Evolutionary conservation across 73 alveolate species (phyloP).

Genomic region (Strombidium stylifer): DNA sequence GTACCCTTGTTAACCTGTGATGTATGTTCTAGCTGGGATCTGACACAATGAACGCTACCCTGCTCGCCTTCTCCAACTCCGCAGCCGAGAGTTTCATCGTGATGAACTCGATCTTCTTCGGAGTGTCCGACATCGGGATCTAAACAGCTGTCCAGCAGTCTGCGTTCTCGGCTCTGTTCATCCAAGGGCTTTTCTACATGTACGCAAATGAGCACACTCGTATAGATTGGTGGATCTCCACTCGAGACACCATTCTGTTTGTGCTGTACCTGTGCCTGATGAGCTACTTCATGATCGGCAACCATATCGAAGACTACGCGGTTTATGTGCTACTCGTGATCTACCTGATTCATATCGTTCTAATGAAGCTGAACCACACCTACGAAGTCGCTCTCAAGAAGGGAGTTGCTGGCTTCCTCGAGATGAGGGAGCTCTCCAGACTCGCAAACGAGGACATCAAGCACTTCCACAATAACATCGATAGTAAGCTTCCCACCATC

Average conservation of each 20-base stretch:
- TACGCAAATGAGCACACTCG: slow-evolving; percentile 48
- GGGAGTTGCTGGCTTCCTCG: slow-evolving; percentile 48
- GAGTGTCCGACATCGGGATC: slow-evolving; percentile 58
- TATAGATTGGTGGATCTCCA: slow-evolving; percentile 68
- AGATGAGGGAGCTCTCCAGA: slow-evolving; percentile 19
- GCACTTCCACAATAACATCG: slow-evolving; percentile 29
- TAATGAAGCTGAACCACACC: slow-evolving; percentile 45
- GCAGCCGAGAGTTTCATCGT: slow-evolving; percentile 66
- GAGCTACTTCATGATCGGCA: slow-evolving; percentile 44
- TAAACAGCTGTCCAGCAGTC: slow-evolving; percentile 59
- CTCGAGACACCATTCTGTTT: slow-evolving; percentile 58
- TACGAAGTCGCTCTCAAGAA: slow-evolving; percentile 56
- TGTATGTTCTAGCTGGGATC: slow-evolving; percentile 19
- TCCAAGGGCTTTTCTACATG: slow-evolving; percentile 52
- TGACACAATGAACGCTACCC: slow-evolving; percentile 64
- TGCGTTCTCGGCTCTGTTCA: slow-evolving; percentile 53
- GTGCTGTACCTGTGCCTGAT: slow-evolving; percentile 34
- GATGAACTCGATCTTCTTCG: slow-evolving; percentile 67
- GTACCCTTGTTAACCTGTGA: no score
- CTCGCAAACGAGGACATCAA: slow-evolving; percentile 25
- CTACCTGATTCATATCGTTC: slow-evolving; percentile 50
- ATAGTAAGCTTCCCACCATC: slow-evolving; percentile 11
- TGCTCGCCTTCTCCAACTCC: slow-evolving; percentile 67
- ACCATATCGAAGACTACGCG: slow-evolving; percentile 37
- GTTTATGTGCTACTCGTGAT: slow-evolving; percentile 27